A percentile compares a stretch with the other conserved stretches of the same genome.
phyloP scores from a whole-genome alignment of 495 filamentous ascomycete genomes.

The Opeltia flavorubescens region DNA sequence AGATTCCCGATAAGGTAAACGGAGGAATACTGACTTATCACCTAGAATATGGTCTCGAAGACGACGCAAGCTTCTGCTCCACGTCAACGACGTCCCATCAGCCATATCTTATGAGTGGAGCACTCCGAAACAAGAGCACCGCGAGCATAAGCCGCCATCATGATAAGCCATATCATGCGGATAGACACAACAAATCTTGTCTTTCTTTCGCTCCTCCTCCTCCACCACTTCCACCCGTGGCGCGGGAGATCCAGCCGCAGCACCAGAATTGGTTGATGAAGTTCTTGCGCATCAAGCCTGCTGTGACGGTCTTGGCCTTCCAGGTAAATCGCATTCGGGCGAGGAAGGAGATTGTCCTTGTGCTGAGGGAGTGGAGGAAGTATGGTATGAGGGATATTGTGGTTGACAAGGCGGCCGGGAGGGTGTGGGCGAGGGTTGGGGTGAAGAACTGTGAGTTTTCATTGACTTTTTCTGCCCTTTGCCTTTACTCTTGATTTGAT shows the following conservation, averaged over 20 bases:
- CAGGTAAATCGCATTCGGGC: constrained; percentile 49
- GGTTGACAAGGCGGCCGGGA: constrained; percentile 56
- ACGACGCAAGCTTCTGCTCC: constrained; percentile 9
- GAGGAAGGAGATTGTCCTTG: constrained; percentile 55
- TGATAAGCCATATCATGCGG: constrained; percentile 4
- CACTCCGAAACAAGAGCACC: constrained; percentile 5
- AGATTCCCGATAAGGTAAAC: too few relatives aligned
- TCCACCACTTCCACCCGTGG: neutral
- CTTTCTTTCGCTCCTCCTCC: too few relatives aligned
- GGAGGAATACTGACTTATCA: too few relatives aligned
- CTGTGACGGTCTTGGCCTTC: constrained; percentile 58
- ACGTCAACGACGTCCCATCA: constrained; percentile 7
- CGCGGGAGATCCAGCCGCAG: constrained; percentile 39
- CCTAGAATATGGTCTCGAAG: constrained; percentile 15
- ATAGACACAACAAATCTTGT: neutral
- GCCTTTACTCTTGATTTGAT: neutral
- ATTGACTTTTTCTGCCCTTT: constrained; percentile 1
- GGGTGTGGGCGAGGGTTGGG: constrained; percentile 63
- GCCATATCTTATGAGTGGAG: constrained; percentile 11
- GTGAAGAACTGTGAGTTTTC: constrained; percentile 56
- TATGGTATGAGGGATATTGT: constrained; percentile 66
- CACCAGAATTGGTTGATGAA: constrained; percentile 72
- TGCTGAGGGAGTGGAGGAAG: constrained; percentile 65
- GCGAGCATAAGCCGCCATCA: constrained; percentile 3
- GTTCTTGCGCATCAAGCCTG: constrained; percentile 80